These are phyloP conservation scores for Oryza glumipatula DNA, from an alignment of 176 grass and related monocot genomes.

Conservation along the genomic window DNA sequence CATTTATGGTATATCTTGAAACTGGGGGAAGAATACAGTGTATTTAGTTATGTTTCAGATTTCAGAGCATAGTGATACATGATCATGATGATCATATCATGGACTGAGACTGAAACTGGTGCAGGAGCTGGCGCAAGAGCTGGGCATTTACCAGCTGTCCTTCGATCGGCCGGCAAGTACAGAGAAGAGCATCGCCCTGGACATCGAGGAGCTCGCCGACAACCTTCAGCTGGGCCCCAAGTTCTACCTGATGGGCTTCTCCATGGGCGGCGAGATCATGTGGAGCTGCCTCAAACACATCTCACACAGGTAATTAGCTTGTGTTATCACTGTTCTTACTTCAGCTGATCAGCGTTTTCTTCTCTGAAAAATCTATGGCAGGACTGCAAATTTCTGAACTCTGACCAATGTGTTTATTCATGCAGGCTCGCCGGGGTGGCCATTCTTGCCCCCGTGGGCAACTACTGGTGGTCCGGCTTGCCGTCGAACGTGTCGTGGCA, in stretches of 20 bases:
- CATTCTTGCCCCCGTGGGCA: conserved; percentile 64
- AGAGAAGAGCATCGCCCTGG: conserved; percentile 58
- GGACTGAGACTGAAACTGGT: conserved; percentile 8
- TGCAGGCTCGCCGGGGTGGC: conserved; percentile 69
- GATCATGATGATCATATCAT: background rate
- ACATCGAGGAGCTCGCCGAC: conserved; percentile 75
- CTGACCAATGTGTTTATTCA: background rate
- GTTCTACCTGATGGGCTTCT: conserved; percentile 69
- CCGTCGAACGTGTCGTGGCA: conserved; percentile 64
- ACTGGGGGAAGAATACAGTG: background rate
- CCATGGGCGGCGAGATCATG: conserved; percentile 77
- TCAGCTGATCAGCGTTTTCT: background rate
- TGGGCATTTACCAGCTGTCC: conserved; percentile 67
- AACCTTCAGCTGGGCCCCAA: conserved; percentile 64
- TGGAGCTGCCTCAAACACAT: conserved; percentile 87
- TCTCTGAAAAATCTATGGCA: background rate
- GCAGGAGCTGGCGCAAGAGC: conserved; percentile 61
- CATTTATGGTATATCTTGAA: no score
- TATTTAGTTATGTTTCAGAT: background rate
- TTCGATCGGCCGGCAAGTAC: conserved; percentile 62
- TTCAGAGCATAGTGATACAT: background rate
- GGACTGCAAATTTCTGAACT: background rate
- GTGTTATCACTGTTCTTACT: no score
- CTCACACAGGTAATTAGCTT: conserved; percentile 52
- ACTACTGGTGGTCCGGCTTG: conserved; percentile 81